These are phyloP conservation scores for Angomonas ambiguus DNA, from an alignment of 208 protist species.

Conservation along the genomic window DNA sequence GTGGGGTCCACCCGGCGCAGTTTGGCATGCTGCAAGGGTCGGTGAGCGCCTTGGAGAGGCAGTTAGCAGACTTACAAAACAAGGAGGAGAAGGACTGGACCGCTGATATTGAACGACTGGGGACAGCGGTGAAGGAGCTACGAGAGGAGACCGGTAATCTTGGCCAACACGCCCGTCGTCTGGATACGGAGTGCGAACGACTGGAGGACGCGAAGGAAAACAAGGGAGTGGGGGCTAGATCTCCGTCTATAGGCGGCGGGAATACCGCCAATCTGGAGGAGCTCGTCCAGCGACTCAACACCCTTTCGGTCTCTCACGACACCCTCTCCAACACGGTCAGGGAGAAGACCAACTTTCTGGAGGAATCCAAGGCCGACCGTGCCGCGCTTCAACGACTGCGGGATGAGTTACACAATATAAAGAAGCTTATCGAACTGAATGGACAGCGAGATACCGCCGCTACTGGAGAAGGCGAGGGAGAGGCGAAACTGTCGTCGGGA, in stretches of 20 bases:
- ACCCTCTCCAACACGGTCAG: conserved; percentile 8
- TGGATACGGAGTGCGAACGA: conserved; percentile 20
- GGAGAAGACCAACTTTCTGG: conserved; percentile 29
- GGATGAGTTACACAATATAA: conserved; percentile 58
- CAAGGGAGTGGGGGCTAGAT: background rate
- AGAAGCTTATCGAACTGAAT: conserved; percentile 48
- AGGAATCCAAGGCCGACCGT: conserved; percentile 68
- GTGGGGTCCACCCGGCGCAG: conserved; percentile 42
- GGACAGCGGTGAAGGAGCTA: conserved; percentile 27
- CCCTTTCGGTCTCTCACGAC: conserved; percentile 9
- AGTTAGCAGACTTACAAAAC: conserved; percentile 47
- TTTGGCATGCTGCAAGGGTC: conserved; percentile 41
- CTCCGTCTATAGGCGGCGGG: background rate
- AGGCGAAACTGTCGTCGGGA: conserved; percentile 1
- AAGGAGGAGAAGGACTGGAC: conserved; percentile 40
- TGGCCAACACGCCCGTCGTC: conserved; percentile 20
- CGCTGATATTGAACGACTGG: conserved; percentile 38
- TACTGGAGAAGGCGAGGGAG: conserved; percentile 9
- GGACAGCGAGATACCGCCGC: conserved; percentile 17
- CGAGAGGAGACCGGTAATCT: conserved; percentile 27
- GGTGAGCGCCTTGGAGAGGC: conserved; percentile 57
- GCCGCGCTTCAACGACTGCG: conserved; percentile 58
- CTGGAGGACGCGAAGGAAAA: conserved; percentile 62
- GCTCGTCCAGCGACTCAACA: background rate
- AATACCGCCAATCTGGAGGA: background rate